Percentiles rank a stretch among this genome's conserved stretches.
Conservation (phyloP, 164 flowering plant species). For the Buxus sempervirens region DNA sequence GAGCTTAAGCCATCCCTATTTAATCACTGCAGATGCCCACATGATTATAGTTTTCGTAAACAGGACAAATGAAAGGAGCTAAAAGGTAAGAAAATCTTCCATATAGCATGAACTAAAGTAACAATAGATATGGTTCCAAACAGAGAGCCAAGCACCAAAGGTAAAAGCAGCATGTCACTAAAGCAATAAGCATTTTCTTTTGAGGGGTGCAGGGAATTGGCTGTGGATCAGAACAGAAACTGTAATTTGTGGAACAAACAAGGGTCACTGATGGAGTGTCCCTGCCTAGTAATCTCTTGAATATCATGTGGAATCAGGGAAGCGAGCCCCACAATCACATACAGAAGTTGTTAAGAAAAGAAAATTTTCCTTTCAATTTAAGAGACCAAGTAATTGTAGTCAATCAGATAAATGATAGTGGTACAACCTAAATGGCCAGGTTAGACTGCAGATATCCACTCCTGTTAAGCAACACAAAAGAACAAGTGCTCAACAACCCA, state of each 20-base stretch:
- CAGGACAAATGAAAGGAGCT: too few species aligned
- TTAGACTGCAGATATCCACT: slow-evolving; percentile 1
- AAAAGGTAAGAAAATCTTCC: too few species aligned
- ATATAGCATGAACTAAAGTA: too few species aligned
- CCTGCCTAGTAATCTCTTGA: background rate
- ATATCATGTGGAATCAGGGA: background rate
- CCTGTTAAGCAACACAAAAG: background rate
- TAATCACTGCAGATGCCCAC: too few species aligned
- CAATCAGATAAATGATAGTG: slow-evolving; percentile 20
- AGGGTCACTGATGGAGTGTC: background rate
- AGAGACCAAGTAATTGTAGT: slow-evolving; percentile 16
- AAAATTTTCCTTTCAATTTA: background rate
- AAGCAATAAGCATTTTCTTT: too few species aligned
- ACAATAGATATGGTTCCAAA: too few species aligned
- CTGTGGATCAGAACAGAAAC: background rate
- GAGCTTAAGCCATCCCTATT: too few species aligned
- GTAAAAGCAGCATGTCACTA: too few species aligned
- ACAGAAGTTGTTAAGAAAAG: background rate
- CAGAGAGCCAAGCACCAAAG: too few species aligned
- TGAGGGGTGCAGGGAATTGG: too few species aligned
- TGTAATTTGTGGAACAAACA: too few species aligned
- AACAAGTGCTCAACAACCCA: background rate
- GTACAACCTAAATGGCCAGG: slow-evolving; percentile 15
- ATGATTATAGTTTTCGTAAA: too few species aligned
- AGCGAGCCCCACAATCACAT: background rate